Evolutionary conservation across 495 filamentous ascomycete species (phyloP), one percentile per base, ranked within the genome.

Genomic region (Penicillium diatomitis): DNA sequence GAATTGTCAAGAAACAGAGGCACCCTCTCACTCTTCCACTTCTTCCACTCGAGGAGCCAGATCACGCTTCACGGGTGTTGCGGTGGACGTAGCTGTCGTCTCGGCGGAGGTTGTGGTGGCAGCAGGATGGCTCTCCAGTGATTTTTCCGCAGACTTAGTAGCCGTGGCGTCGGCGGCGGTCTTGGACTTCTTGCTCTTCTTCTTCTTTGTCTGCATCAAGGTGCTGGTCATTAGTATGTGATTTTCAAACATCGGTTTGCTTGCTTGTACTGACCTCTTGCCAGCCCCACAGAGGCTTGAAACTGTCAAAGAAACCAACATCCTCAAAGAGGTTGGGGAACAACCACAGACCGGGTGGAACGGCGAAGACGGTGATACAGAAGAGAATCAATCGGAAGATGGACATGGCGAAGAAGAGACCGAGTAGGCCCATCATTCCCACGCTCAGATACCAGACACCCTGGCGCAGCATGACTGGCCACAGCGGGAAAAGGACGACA

Each of bases 261-360:
- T 4, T 20, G 38, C 8, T 44, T 38, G 38, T 40, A 36, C 46
- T 51, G 67, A 95, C 92, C 84, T 97, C 89, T 66, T 97, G 92
- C 94, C 94, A 99, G 44, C 87, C 94, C 91, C 94, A 97, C 33
- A 92, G 65, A 29, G 94, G 94, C 69, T 85, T 85, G 75, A 99
- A 99, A 67, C 87, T 94, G 52, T 99, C 94, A 60, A 97, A 85
- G 68, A 99, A 96, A 6, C 91, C 92, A 39, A 99, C 94, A 63
- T 99, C 94, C 67, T 97, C 94, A 69, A 96, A 99, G 20, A 99
- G 66, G 62, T 99, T 99, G 40, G 94, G 94, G 74, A 89, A 99
- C 40, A 99, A 75, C 94, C 94, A 99, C 31, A 99, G 74, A 53
- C 94, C 94, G 1, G 91, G 92, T 9, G 89, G 75, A 7, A 81